Percentiles rank a stretch among this genome's conserved stretches.
phyloP scores from a whole-genome alignment of 148 eudicot genomes.

The Heliosperma pusillum region DNA sequence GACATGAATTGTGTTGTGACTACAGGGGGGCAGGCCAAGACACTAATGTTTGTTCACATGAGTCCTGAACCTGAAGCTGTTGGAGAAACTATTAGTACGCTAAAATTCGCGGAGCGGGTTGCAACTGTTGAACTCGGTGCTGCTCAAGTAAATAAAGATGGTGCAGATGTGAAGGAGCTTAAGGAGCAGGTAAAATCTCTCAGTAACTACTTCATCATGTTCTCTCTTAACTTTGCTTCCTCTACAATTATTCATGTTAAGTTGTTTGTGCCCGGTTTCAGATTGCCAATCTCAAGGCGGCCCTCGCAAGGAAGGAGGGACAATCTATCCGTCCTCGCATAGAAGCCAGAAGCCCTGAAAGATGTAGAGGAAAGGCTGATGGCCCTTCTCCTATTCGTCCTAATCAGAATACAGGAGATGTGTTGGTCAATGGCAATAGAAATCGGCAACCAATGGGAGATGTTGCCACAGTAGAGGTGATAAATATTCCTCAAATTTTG shows the following conservation, averaged over 20 bases:
- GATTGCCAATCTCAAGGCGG: constrained; percentile 88
- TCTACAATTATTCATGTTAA: constrained; percentile 3
- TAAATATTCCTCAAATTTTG: neutral
- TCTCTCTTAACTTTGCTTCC: neutral
- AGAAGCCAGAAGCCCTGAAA: constrained; percentile 44
- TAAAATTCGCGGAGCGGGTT: constrained; percentile 96
- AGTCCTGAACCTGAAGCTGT: constrained; percentile 89
- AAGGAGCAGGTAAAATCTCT: constrained; percentile 67
- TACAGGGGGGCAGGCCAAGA: constrained; percentile 97
- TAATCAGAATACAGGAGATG: constrained; percentile 33
- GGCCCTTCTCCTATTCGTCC: constrained; percentile 48
- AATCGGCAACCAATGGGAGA: constrained; percentile 69
- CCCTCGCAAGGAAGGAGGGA: constrained; percentile 74
- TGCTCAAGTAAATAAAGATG: constrained; percentile 80
- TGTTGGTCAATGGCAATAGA: constrained; percentile 31
- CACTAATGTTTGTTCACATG: constrained; percentile 98
- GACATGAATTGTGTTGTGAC: constrained; percentile 1
- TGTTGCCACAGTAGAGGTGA: constrained; percentile 76
- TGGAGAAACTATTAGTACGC: constrained; percentile 94
- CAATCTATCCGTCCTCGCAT: constrained; percentile 39
- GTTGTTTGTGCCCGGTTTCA: constrained; percentile 28
- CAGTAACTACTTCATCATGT: neutral
- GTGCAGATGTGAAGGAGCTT: constrained; percentile 85
- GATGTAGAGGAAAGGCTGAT: constrained; percentile 32
- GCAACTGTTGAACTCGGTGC: constrained; percentile 98